Percentiles rank a stretch among this genome's conserved stretches.
phyloP scores from a whole-genome alignment of 2,329 filamentous ascomycete species.

The Aspergillus sclerotialis region DNA sequence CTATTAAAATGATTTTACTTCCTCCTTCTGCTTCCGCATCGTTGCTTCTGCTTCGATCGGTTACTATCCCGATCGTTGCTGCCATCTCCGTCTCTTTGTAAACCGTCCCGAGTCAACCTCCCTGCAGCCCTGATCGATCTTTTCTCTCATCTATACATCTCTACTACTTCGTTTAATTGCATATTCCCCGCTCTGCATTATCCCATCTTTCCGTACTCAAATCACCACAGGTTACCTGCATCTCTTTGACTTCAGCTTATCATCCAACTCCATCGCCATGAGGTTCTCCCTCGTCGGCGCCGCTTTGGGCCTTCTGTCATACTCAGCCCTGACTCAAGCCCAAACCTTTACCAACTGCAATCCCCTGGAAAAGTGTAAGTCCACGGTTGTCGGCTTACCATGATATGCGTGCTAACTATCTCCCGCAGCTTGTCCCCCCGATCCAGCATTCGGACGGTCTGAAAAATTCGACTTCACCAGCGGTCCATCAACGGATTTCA shows the following conservation, averaged over 20 bases:
- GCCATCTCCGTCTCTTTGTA: no score
- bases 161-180: conserved; percentile 5
- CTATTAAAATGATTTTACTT: conserved; percentile 1
- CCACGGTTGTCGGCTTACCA: not conserved
- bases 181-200: conserved; percentile 1
- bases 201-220: no score
- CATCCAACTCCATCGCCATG: conserved; percentile 22
- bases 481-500: conserved; percentile 73
- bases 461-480: conserved; percentile 77
- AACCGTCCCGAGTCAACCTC: no score
- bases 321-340: conserved; percentile 22
- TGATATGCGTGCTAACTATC: not conserved
- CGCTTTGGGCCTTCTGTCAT: conserved; percentile 21
- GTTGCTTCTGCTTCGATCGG: not conserved
- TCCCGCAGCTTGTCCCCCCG: conserved; percentile 56
- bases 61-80: not conserved
- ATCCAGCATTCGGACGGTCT: conserved; percentile 77
- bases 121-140: no score
- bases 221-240: conserved; percentile 1
- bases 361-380: conserved; percentile 33
- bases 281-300: conserved; percentile 18
- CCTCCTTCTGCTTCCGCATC: not conserved
- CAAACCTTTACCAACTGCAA: conserved; percentile 42
- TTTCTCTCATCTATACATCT: no score
- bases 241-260: conserved; percentile 2